Evolutionary conservation across 371 early-diverging fungal species (phyloP).

Genomic region (Mucor piriformis): DNA sequence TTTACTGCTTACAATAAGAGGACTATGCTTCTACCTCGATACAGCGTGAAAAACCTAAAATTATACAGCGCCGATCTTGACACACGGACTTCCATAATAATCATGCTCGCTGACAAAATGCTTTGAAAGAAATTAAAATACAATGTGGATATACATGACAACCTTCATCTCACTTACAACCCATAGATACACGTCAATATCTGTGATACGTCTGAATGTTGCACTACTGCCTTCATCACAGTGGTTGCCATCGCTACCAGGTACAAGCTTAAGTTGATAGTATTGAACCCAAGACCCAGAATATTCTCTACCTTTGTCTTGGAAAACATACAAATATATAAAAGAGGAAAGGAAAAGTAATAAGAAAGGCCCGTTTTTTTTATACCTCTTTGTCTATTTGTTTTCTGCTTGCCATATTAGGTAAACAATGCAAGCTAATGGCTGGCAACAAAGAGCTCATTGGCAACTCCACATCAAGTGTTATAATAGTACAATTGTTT

Average conservation of each 20-base stretch:
- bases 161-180: conserved; percentile 35
- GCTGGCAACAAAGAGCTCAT: too few species aligned
- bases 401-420: background rate
- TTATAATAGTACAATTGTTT: too few species aligned
- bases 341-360: conserved; percentile 1
- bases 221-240: conserved; percentile 22
- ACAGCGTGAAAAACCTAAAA: conserved; percentile 25
- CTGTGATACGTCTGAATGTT: conserved; percentile 24
- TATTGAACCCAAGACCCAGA: conserved; percentile 29
- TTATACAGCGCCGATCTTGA: conserved; percentile 19
- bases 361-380: background rate
- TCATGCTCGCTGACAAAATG: conserved; percentile 27
- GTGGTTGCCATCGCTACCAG: conserved; percentile 25
- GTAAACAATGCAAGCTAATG: too few species aligned
- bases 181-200: conserved; percentile 42
- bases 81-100: conserved; percentile 30
- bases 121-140: too few species aligned
- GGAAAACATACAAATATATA: conserved; percentile 25
- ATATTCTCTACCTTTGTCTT: conserved; percentile 40
- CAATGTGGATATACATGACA: too few species aligned
- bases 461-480: too few species aligned
- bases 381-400: background rate
- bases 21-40: conserved; percentile 35
- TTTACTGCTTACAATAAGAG: conserved; percentile 33
- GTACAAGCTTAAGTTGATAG: conserved; percentile 28